phyloP scores from a whole-genome alignment of 495 filamentous ascomycete genomes.

The Penicillium egyptiacum region DNA sequence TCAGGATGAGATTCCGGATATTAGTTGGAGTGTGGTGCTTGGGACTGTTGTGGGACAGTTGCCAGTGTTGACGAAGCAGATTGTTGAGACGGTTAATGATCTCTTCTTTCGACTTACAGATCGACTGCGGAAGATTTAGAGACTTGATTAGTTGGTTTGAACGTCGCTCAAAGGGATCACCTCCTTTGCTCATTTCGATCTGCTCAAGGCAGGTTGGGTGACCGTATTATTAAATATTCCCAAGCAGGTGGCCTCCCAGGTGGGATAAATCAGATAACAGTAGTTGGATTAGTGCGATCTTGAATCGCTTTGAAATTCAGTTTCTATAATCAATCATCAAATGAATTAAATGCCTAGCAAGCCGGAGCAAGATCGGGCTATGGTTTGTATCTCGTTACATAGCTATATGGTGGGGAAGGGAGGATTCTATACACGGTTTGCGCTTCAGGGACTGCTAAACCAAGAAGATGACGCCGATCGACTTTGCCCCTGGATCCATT shows the following conservation, averaged over 20 bases:
- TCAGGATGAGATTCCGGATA: slow-evolving; percentile 23
- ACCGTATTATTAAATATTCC: neutral
- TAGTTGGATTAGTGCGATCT: neutral
- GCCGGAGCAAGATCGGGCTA: neutral
- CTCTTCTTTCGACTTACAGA: slow-evolving; percentile 17
- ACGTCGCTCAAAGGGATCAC: neutral
- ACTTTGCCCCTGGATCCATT: slow-evolving; percentile 24
- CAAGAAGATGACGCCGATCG: slow-evolving; percentile 18
- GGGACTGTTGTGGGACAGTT: slow-evolving; percentile 20
- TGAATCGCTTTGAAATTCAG: neutral
- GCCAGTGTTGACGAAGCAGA: slow-evolving; percentile 16
- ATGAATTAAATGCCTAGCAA: slow-evolving; percentile 4
- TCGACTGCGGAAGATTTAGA: slow-evolving; percentile 11
- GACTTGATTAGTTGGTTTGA: slow-evolving; percentile 18
- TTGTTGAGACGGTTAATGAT: slow-evolving; percentile 7
- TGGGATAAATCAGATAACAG: neutral
- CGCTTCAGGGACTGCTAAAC: slow-evolving; percentile 10
- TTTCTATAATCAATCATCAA: neutral
- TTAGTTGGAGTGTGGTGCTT: slow-evolving; percentile 22
- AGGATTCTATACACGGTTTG: slow-evolving; percentile 26
- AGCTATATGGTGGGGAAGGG: slow-evolving; percentile 19
- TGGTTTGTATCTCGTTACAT: slow-evolving; percentile 10
- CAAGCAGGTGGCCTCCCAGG: neutral
- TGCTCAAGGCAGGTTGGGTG: neutral
- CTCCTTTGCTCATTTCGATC: neutral